Base-by-base conservation (phyloP, 495 filamentous ascomycete genomes). In the Jackrogersella multiformis region DNA sequence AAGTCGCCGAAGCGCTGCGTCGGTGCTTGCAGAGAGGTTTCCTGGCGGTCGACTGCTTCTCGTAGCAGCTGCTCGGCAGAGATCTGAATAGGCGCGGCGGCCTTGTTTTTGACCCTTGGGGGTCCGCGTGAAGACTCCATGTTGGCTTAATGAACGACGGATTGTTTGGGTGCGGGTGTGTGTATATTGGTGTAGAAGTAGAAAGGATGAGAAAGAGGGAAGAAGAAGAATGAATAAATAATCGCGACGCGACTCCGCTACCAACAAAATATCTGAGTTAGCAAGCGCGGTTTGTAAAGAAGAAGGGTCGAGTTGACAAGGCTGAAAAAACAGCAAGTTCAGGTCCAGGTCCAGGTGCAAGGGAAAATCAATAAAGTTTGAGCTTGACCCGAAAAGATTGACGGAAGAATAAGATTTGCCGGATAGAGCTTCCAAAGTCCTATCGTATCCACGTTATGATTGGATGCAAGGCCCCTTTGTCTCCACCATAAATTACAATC, bases 41-140 rank as follows among this genome's bases (percentile, higher is more conserved):
- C 95, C 82, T 98, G 95, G 56, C 96, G 90, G 79, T 99, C 96
- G 76, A 99, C 96, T 64, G 95, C 95, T 81, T 99, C 95, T 53
- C 95, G 91, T 52, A 99, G 92, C 65, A 99, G 88, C 83, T 99
- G 95, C 81, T 99, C 95, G 68, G 95, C 95, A 58, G 90, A 93
- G 72, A 97, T 96, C 82, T 97, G 94, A 56, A 90, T 81, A 18
- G 89, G 89, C 77, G 89, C 90, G 52, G 95, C 82, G 64, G 90
- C 90, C 89, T 99, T 99, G 83, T 99, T 97, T 75, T 97, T 97
- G 81, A 99, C 96, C 84, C 93, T 83, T 4, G 96, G 94, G 55
- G 95, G 93, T 71, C 95, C 95, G 34, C 95, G 92, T 71, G 95
- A 91, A 30, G 89, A 85, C 85, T 98, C 95, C 95, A 99, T 99